Conservation (phyloP, 768 basidiomycete species). For the Mycena epipterygia region DNA sequence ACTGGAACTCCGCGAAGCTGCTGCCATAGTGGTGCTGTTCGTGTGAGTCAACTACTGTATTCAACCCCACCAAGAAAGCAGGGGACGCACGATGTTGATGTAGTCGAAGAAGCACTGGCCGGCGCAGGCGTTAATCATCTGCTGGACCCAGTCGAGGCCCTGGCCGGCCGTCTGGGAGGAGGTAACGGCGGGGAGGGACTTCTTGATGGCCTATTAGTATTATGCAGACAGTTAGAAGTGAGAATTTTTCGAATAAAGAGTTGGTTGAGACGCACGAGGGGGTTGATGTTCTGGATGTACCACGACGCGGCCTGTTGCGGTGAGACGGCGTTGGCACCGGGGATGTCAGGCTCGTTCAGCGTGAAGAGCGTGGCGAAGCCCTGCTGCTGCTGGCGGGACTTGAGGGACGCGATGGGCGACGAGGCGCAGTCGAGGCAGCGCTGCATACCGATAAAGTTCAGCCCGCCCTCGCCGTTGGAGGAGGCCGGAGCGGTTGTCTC, state of each 20-base stretch:
- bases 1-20: slow-evolving; percentile 43
- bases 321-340: slow-evolving; percentile 43
- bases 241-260: no score
- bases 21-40: slow-evolving; percentile 39
- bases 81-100: slow-evolving; percentile 51
- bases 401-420: slow-evolving; percentile 49
- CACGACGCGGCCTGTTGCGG: slow-evolving; percentile 48
- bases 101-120: slow-evolving; percentile 53
- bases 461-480: slow-evolving; percentile 51
- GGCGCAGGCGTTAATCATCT: slow-evolving; percentile 51
- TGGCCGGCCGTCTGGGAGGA: slow-evolving; percentile 54
- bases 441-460: slow-evolving; percentile 56
- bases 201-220: slow-evolving; percentile 47
- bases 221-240: no score
- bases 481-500: slow-evolving; percentile 52
- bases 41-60: no score
- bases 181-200: slow-evolving; percentile 52
- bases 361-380: slow-evolving; percentile 36
- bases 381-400: slow-evolving; percentile 45
- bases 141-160: slow-evolving; percentile 50
- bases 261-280: no score
- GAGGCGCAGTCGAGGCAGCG: slow-evolving; percentile 52
- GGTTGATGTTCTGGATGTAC: no score
- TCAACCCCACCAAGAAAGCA: no score
- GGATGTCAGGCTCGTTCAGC: slow-evolving; percentile 53